Evolutionary conservation across 805 yeast genomes (phyloP), one percentile per base, ranked within the genome.

Genomic region (Candida arabinofermentans): DNA sequence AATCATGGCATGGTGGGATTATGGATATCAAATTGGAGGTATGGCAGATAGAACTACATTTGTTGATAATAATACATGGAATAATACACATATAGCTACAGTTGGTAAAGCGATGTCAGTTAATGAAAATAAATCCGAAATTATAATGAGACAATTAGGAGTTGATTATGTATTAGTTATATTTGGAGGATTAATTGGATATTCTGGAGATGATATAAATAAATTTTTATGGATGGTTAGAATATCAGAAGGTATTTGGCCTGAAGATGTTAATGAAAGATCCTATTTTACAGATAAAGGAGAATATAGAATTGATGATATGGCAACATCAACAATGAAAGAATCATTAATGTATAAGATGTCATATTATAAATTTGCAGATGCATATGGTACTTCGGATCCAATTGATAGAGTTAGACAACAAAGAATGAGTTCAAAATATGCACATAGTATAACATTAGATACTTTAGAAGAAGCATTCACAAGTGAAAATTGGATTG

Each of bases 1-100:
- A 65, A 85, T 93, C 47, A 88, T 95, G 84, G 83, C 97, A 9
- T 93, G 99, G 99, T 93, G 99, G 99, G 99, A 95, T 71, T 95
- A 95, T 61, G 99, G 99, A 41, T 93, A 93, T 67, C 99, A 93
- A 71, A 93, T 93, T 58, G 99, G 99, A 55, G 99, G 99, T 49
- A 93, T 93, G 98, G 99, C 99, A 35, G 99, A 93, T 67, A 80
- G 99, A 61, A 91, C 98, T 50, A 93, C 99, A 5, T 74, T 93
- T 54, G 99, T 95, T 30, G 99, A 93, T 66, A 93, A 93, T 76
- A 93, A 93, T 69, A 93, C 99, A 9, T 93, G 99, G 99, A 93
- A 93, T 65, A 93, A 93, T 71, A 93, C 99, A 3, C 99, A 93
- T 64, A 95, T 93, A 66, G 99, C 99, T 52, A 89, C 96, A 13